Evolutionary conservation across 208 protist species (phyloP), one percentile per base, ranked within the genome.

Genomic region (Trypanosoma vivax): DNA sequence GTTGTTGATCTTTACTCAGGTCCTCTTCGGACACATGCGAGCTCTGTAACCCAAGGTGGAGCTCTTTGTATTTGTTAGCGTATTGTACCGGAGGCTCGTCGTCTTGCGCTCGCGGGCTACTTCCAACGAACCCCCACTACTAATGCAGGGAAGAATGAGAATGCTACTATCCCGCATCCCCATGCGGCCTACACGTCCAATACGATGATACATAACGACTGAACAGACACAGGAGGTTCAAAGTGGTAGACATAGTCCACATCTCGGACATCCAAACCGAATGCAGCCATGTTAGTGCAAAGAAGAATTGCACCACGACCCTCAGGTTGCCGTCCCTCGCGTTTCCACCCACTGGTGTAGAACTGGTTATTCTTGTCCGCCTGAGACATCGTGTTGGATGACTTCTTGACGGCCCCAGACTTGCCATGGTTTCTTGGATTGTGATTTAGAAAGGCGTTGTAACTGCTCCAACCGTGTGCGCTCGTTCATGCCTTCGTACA

Each of bases 181-280:
- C 89, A 95, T 95, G 34, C 88, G 74, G 5, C 80, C 88, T 13
- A 91, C 83, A 33, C 85, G 72, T n/a, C 89, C 89, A n/a, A 94
- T 81, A 19, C 86, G 89, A 52, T 94, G 89, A 6, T 13, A 92
- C 72, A 64, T 96, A 96, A 25, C 19, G 80, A 74, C 67, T 83
- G 70, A 38, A 81, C 70, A 11, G 78, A 82, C 0, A 71, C 27
- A 5, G 89, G 89, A 2, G 82, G 80, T 57, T 96, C 85, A 68
- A 94, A 93, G 62, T 94, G 89, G 62, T 90, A 90, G 9, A 96
- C 89, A 40, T 96, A 96, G 65, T 92, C 85, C 14, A 96, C 86
- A 70, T 96, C 86, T 25, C 89, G 83, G 16, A 96, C 83, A 46
- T 96, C 89, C 10, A 96, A 62, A 3, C 89, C 89, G 41, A 92